These are phyloP conservation scores for Stachybotrys chlorohalonatus DNA, from an alignment of 2,329 filamentous ascomycete genomes.

Conservation along the genomic window DNA sequence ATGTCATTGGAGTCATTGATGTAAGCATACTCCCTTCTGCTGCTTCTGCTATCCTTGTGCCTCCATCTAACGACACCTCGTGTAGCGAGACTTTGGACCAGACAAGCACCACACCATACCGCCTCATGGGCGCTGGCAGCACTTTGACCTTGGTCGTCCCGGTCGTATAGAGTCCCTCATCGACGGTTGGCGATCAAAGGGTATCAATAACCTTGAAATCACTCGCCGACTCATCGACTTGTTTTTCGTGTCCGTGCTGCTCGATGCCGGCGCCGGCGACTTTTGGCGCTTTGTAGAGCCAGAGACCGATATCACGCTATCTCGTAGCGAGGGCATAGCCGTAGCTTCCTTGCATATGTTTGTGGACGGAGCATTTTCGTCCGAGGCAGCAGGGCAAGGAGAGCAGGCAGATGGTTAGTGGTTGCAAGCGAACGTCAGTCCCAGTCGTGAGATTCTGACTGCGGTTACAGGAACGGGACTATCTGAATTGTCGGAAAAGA, in stretches of 20 bases:
- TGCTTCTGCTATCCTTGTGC: background rate
- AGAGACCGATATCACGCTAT: slow-evolving; percentile 20
- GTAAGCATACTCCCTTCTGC: slow-evolving; percentile 14
- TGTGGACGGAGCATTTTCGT: slow-evolving; percentile 25
- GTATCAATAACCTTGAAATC: slow-evolving; percentile 32
- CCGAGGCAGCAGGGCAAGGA: slow-evolving; percentile 2
- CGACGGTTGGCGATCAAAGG: slow-evolving; percentile 29
- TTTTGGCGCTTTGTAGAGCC: slow-evolving; percentile 36
- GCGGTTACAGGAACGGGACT: slow-evolving; percentile 20
- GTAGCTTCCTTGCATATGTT: slow-evolving; percentile 43
- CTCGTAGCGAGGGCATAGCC: slow-evolving; percentile 41
- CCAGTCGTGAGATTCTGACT: background rate
- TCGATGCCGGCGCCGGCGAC: slow-evolving; percentile 46
- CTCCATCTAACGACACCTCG: background rate
- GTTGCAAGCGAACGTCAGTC: background rate
- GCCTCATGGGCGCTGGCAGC: slow-evolving; percentile 52
- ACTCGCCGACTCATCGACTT: slow-evolving; percentile 49
- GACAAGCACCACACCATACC: slow-evolving; percentile 37
- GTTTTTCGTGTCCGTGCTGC: slow-evolving; percentile 51
- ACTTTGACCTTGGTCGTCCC: slow-evolving; percentile 49
- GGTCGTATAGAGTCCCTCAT: slow-evolving; percentile 37
- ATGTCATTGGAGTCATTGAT: slow-evolving; percentile 31
- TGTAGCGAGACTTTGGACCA: slow-evolving; percentile 40
- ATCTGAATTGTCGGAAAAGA: slow-evolving; percentile 18
- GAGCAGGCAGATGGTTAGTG: slow-evolving; percentile 19